Conservation (phyloP, 2,329 filamentous ascomycete species). For the Pseudogymnoascus sp. region DNA sequence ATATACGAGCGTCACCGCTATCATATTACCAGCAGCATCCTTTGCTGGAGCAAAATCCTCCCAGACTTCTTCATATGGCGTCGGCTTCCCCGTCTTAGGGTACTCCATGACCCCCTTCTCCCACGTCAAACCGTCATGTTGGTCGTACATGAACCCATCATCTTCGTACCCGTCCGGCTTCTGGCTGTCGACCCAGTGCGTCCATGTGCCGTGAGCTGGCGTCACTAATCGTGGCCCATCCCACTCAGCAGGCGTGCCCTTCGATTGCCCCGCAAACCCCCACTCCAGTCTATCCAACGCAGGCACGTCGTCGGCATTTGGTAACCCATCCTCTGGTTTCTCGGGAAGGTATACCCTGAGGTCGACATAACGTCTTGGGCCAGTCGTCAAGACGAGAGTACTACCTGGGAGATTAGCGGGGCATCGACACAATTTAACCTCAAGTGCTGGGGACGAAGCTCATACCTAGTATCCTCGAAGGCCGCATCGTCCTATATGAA, state of each 20-base stretch:
- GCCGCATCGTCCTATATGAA: not conserved
- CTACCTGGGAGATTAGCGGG: not conserved
- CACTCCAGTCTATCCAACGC: constrained; percentile 16
- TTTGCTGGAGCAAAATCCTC: constrained; percentile 14
- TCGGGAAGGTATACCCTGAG: constrained; percentile 15
- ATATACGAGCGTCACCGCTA: constrained; percentile 11
- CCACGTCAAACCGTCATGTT: constrained; percentile 18
- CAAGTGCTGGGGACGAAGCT: not conserved
- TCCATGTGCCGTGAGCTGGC: constrained; percentile 16
- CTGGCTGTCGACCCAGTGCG: constrained; percentile 12
- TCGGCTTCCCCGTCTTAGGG: constrained; percentile 18
- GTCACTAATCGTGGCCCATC: not conserved
- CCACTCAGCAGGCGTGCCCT: not conserved
- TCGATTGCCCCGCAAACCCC: constrained; percentile 19
- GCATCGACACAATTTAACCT: not conserved
- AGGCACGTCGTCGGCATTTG: constrained; percentile 1
- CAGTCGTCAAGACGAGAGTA: constrained; percentile 21
- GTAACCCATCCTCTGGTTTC: constrained; percentile 10
- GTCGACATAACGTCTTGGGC: constrained; percentile 17
- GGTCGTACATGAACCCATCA: constrained; percentile 21
- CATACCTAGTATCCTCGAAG: not conserved
- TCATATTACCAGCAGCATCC: constrained; percentile 3
- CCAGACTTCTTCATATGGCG: constrained; percentile 25
- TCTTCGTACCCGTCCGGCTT: constrained; percentile 20
- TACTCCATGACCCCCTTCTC: constrained; percentile 20